phyloP scores from a whole-genome alignment of 202 grass and related monocot genomes.

The Panicum hallii region DNA sequence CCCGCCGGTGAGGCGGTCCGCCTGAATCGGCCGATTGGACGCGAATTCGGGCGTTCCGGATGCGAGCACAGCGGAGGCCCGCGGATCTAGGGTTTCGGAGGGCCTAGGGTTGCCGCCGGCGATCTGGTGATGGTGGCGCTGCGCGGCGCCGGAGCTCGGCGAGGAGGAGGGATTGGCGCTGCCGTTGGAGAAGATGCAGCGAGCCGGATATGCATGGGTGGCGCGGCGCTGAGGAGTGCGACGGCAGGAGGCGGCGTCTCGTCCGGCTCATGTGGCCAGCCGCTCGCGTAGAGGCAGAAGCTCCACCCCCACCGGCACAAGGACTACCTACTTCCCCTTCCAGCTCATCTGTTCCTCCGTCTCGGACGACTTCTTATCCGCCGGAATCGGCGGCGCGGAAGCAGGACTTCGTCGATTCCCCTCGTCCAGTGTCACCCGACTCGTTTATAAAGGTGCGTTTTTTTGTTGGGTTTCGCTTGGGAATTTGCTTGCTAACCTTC shows the following conservation, averaged over 20 bases:
- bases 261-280: slow-evolving; percentile 78
- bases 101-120: slow-evolving; percentile 47
- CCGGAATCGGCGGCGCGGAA: slow-evolving; percentile 21
- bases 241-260: slow-evolving; percentile 48
- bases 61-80: background rate
- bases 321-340: slow-evolving; percentile 43
- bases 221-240: slow-evolving; percentile 55
- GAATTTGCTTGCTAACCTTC: background rate
- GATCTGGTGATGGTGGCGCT: slow-evolving; percentile 65
- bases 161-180: slow-evolving; percentile 53
- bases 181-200: slow-evolving; percentile 52
- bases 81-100: slow-evolving; percentile 62
- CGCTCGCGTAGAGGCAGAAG: slow-evolving; percentile 58
- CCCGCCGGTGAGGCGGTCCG: slow-evolving; percentile 8
- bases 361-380: slow-evolving; percentile 27
- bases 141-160: slow-evolving; percentile 43
- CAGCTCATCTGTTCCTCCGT: slow-evolving; percentile 9
- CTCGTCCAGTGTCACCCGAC: slow-evolving; percentile 28
- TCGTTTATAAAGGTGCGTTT: slow-evolving; percentile 77
- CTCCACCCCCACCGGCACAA: slow-evolving; percentile 48
- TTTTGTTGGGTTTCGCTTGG: slow-evolving; percentile 8
- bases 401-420: slow-evolving; percentile 31
- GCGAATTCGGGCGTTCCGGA: slow-evolving; percentile 33
- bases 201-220: slow-evolving; percentile 70
- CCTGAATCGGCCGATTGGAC: background rate